These are phyloP conservation scores for Cyclostephanos tholiformis DNA, from an alignment of 108 stramenopile species.

Conservation along the genomic window DNA sequence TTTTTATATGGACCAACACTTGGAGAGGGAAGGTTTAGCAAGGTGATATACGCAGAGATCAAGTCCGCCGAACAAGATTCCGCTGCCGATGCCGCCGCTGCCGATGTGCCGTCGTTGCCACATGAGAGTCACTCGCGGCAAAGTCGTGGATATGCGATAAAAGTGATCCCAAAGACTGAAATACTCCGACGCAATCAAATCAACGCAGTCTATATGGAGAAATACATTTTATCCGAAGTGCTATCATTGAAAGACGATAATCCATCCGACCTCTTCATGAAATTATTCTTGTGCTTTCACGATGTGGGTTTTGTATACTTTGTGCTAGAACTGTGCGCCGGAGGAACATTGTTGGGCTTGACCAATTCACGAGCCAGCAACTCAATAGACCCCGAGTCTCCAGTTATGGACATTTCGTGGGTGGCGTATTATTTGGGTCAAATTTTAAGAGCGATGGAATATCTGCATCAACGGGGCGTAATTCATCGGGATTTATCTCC, in stretches of 20 bases:
- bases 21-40: conserved; percentile 49
- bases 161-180: conserved; percentile 40
- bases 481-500: conserved; percentile 51
- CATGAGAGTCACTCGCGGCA: not conserved
- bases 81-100: not conserved
- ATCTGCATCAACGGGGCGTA: conserved; percentile 35
- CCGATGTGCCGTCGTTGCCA: not conserved
- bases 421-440: conserved; percentile 42
- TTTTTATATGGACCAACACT: conserved; percentile 43
- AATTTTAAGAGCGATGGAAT: conserved; percentile 35
- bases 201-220: conserved; percentile 29
- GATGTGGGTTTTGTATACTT: conserved; percentile 40
- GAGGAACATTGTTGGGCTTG: conserved; percentile 47
- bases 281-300: conserved; percentile 39
- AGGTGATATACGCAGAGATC: conserved; percentile 48
- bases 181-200: conserved; percentile 32
- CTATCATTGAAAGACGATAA: not conserved
- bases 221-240: conserved; percentile 24
- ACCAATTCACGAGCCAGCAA: conserved; percentile 9
- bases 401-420: conserved; percentile 28
- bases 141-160: conserved; percentile 33
- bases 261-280: conserved; percentile 23
- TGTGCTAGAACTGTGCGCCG: conserved; percentile 44
- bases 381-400: conserved; percentile 5
- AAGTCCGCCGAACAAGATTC: not conserved